phyloP scores from a whole-genome alignment of 2,329 filamentous ascomycete genomes.

The Paradendryphiella salina region DNA sequence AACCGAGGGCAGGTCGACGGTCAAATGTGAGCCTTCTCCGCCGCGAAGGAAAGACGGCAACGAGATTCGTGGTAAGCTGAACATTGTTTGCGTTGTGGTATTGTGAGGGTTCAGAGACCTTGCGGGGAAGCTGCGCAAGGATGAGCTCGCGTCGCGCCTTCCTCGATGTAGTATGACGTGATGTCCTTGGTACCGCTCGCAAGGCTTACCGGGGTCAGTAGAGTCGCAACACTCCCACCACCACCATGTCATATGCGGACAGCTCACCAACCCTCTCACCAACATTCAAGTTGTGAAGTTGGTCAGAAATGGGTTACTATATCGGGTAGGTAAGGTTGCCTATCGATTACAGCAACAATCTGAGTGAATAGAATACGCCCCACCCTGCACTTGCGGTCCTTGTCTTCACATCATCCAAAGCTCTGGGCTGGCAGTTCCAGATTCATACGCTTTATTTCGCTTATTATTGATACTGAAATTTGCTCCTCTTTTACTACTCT shows the following conservation, averaged over 20 bases:
- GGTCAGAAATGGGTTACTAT: not conserved
- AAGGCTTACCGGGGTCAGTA: slow-evolving; percentile 2
- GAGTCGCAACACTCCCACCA: not conserved
- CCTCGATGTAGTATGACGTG: slow-evolving; percentile 31
- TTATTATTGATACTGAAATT: not conserved
- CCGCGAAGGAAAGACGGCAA: slow-evolving; percentile 27
- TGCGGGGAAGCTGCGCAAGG: slow-evolving; percentile 28
- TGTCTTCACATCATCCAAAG: not conserved
- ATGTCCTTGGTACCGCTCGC: slow-evolving; percentile 11
- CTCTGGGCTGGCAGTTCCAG: not conserved
- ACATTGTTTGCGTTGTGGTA: slow-evolving; percentile 22
- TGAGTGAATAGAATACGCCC: not conserved
- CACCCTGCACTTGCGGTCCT: not conserved
- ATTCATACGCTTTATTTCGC: not conserved
- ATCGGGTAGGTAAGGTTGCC: not conserved
- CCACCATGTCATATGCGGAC: not conserved
- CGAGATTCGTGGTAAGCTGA: slow-evolving; percentile 28
- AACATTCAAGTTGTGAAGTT: not conserved
- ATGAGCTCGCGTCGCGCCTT: slow-evolving; percentile 18
- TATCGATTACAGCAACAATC: not conserved
- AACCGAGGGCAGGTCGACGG: slow-evolving; percentile 64
- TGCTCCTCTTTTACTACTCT: not conserved
- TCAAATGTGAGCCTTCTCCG: slow-evolving; percentile 25
- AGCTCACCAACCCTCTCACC: not conserved
- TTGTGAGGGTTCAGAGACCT: slow-evolving; percentile 11